Base-by-base conservation (phyloP, 1,139 yeast species). In the Torulaspora pretoriensis region DNA sequence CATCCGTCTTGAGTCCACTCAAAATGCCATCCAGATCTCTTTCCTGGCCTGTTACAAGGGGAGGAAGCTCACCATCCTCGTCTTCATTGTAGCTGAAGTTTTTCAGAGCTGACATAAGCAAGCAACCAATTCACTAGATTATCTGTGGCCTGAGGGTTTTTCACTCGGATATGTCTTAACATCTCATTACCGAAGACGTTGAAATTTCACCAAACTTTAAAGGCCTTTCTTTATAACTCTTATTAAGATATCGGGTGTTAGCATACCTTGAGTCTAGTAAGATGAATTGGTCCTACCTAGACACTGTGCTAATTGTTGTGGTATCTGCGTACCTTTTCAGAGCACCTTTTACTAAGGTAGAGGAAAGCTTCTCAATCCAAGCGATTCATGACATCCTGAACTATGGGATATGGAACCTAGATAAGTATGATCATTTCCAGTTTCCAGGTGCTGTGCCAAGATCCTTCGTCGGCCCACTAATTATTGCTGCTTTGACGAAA, bases 361-460 rank as follows among this genome's bases (percentile, higher is more conserved):
- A 92, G 61, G 98, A 92, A 62, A 86, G 96, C 28, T 92, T 92
- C 71, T 87, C 83, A 56, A 71, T 87, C 37, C 97, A 92, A 59
- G 97, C 97, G 0, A 72, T 87, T 34, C 92, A 89, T 60, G 97
- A 92, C 59, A 73, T 90, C 39, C 55, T 87, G 44, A 74, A 75
- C 51, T 74, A 78, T 59, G 96, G 96, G 0, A 52, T 74, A 0
- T 64, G 64, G 24, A 72, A 71, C 44, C 47, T 72, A 1, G 56
- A 73, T 4, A 45, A 69, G 47, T 92, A 77, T 61, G 97, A 92
- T 61, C 97, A 90, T 62, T 53, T 72, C 8, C 65, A 71, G 43
- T 90, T 87, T 61, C 95, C 97, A 0, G 97, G 97, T 1, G 92
- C 73, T 2, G 96, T 90, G 3, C 96, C 96, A 17, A 72, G 97